A percentile compares a stretch with the other conserved stretches of the same genome.
Conservation (phyloP, 805 yeast genomes). For the Kodamaea jinghongensis region DNA sequence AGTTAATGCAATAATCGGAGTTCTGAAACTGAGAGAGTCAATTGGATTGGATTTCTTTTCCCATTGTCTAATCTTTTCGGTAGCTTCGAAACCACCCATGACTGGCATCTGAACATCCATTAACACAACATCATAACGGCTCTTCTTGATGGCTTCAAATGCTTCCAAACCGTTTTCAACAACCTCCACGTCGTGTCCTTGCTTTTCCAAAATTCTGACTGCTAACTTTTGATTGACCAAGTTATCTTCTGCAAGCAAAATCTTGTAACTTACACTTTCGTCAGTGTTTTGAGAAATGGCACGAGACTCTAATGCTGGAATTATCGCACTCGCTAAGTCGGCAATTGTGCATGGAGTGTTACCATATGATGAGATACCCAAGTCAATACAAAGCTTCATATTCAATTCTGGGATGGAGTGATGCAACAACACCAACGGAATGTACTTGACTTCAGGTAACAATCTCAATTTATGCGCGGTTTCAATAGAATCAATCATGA, state of each 20-base stretch:
- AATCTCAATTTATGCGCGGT: conserved; percentile 67
- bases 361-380: conserved; percentile 86
- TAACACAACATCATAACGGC: conserved; percentile 72
- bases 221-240: conserved; percentile 86
- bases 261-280: conserved; percentile 70
- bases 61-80: conserved; percentile 84
- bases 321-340: conserved; percentile 77
- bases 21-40: conserved; percentile 65
- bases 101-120: conserved; percentile 97
- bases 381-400: conserved; percentile 77
- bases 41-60: conserved; percentile 75
- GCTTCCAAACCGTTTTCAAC: conserved; percentile 88
- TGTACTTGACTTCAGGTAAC: conserved; percentile 75
- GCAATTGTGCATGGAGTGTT: conserved; percentile 82
- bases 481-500: conserved; percentile 76
- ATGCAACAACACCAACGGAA: conserved; percentile 76
- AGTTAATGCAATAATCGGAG: conserved; percentile 86
- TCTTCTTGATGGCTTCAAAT: conserved; percentile 65
- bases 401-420: conserved; percentile 74
- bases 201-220: conserved; percentile 78
- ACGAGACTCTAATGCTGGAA: conserved; percentile 82
- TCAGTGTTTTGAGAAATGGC: conserved; percentile 78
- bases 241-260: conserved; percentile 83
- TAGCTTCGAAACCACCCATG: conserved; percentile 94
- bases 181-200: conserved; percentile 79